Evolutionary conservation across 1,284 basidiomycete genomes (phyloP).

Genomic region (Ganoderma sp.): DNA sequence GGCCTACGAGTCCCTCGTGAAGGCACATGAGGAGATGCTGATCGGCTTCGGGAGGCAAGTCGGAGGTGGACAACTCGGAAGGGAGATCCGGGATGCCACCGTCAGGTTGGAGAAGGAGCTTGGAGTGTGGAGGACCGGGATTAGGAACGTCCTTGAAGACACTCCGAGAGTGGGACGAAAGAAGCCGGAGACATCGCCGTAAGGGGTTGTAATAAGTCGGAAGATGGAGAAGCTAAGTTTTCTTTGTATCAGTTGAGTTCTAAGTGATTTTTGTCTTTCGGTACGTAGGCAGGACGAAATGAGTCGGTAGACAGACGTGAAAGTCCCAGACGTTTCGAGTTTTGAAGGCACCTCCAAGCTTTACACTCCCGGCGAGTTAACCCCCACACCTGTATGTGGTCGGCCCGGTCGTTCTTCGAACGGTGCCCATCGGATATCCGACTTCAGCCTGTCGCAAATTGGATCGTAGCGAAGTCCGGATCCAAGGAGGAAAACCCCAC

Average conservation of each 20-base stretch:
- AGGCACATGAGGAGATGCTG: conserved; percentile 62
- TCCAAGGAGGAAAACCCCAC: background rate
- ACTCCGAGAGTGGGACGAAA: conserved; percentile 22
- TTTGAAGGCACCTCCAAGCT: background rate
- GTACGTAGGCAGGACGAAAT: background rate
- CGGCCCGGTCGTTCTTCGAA: background rate
- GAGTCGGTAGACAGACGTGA: background rate
- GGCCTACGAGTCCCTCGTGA: conserved; percentile 66
- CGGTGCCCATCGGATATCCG: background rate
- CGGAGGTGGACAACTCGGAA: conserved; percentile 68
- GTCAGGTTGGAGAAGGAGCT: conserved; percentile 72
- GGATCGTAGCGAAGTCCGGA: background rate
- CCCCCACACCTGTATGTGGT: too few relatives aligned
- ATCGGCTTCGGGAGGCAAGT: conserved; percentile 67
- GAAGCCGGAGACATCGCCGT: background rate
- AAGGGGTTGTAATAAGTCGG: too few relatives aligned
- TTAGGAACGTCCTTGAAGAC: conserved; percentile 55
- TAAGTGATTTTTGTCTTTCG: background rate
- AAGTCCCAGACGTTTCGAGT: background rate
- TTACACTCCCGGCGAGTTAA: too few relatives aligned
- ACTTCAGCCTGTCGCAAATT: background rate
- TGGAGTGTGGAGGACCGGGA: conserved; percentile 64
- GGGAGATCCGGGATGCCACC: conserved; percentile 57
- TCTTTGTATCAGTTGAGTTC: background rate
- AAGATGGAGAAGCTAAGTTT: conserved; percentile 1